These are phyloP conservation scores for Saturnispora besseyi DNA, from an alignment of 805 yeast species.

Conservation along the genomic window DNA sequence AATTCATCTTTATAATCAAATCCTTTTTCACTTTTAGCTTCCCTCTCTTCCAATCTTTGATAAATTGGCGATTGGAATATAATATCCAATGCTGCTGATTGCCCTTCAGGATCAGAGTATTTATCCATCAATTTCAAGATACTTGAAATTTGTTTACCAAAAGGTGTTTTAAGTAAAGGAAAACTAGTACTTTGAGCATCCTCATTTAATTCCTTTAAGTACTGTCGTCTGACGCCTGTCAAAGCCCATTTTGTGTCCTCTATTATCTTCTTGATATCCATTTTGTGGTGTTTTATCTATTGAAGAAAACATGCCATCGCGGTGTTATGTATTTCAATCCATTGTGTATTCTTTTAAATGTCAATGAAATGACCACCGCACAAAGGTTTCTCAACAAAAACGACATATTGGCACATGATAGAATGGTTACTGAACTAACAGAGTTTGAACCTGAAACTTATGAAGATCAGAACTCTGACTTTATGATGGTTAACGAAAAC, in stretches of 20 bases:
- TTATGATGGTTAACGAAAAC: slow-evolving; percentile 1
- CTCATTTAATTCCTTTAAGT: background rate
- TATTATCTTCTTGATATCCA: background rate
- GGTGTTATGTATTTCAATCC: background rate
- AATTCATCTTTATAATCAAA: slow-evolving; percentile 47
- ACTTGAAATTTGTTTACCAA: slow-evolving; percentile 1
- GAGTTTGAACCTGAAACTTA: background rate
- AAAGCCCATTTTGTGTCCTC: background rate
- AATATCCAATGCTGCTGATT: slow-evolving; percentile 51
- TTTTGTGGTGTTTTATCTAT: background rate
- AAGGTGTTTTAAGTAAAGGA: background rate
- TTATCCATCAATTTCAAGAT: slow-evolving; percentile 1
- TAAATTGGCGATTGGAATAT: slow-evolving; percentile 63
- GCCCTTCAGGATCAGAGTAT: slow-evolving; percentile 12
- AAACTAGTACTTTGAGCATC: background rate
- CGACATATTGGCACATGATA: background rate
- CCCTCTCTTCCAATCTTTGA: slow-evolving; percentile 28
- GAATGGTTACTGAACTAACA: background rate
- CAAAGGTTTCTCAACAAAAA: background rate
- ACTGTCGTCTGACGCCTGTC: background rate
- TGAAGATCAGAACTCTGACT: background rate
- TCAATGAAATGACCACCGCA: background rate
- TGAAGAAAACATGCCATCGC: background rate
- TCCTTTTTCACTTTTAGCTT: slow-evolving; percentile 6
- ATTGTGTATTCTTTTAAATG: background rate